phyloP scores from a whole-genome alignment of 179 eudicot species.

The Spergularia azorica region DNA sequence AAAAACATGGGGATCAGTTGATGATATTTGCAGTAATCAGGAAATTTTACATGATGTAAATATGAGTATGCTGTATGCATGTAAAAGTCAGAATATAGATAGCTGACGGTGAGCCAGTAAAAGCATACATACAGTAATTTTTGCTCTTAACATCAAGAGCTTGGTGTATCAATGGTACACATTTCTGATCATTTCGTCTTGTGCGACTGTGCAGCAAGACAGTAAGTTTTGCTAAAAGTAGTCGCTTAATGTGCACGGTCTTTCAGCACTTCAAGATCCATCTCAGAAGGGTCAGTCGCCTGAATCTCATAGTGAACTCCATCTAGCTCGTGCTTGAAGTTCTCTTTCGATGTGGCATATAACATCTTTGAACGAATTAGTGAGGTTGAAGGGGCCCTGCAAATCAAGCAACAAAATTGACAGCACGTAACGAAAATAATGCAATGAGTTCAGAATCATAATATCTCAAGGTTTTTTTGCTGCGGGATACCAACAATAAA shows the following conservation, averaged over 20 bases:
- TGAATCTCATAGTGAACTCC: conserved; percentile 80
- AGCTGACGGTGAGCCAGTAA: not conserved
- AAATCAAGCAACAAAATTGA: not conserved
- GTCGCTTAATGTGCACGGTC: conserved; percentile 48
- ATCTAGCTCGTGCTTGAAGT: conserved; percentile 62
- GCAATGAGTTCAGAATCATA: not conserved
- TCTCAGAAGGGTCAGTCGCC: conserved; percentile 75
- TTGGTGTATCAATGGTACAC: not conserved
- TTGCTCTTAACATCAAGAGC: not conserved
- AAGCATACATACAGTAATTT: not conserved
- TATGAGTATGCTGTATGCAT: no score
- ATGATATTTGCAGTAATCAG: no score
- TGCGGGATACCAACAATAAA: not conserved
- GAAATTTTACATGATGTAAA: no score
- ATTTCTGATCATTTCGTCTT: conserved; percentile 5
- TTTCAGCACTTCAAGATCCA: conserved; percentile 69
- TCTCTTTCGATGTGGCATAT: conserved; percentile 73
- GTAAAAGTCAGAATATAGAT: not conserved
- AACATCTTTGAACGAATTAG: conserved; percentile 76
- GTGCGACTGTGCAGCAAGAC: not conserved
- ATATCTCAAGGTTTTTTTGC: not conserved
- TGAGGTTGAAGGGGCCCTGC: conserved; percentile 65
- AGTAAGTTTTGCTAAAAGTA: not conserved
- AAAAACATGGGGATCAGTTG: no score
- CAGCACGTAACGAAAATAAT: not conserved